Conservation (phyloP, 345 rosid species). For the Eucalyptus cloeziana region DNA sequence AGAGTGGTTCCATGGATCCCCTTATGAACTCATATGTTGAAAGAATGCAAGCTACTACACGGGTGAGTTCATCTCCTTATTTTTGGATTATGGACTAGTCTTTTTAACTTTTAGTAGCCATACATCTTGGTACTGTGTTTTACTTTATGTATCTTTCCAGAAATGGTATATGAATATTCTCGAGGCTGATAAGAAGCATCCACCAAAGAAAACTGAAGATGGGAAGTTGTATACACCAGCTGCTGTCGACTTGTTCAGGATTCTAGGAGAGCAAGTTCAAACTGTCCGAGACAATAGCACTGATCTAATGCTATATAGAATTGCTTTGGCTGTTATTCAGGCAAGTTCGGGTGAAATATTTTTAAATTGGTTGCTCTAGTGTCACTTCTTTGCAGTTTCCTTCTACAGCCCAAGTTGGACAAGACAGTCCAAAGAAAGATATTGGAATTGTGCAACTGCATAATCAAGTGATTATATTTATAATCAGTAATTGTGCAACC, state of each 20-base stretch:
- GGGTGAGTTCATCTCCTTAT: slow-evolving; percentile 25
- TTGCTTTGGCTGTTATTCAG: slow-evolving; percentile 91
- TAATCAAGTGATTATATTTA: background rate
- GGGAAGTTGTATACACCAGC: slow-evolving; percentile 99
- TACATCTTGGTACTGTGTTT: background rate
- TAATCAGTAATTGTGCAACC: background rate
- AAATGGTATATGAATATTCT: slow-evolving; percentile 98
- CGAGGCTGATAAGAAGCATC: slow-evolving; percentile 93
- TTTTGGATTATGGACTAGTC: background rate
- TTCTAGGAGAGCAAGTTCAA: slow-evolving; percentile 98
- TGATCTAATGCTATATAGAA: slow-evolving; percentile 93
- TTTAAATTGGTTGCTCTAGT: background rate
- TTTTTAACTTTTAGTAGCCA: background rate
- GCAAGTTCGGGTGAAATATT: slow-evolving; percentile 21
- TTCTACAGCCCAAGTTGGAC: background rate
- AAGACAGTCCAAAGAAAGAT: background rate
- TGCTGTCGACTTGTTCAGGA: slow-evolving; percentile 98
- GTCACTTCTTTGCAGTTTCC: background rate
- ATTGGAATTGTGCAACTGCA: background rate
- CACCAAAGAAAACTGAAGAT: slow-evolving; percentile 97
- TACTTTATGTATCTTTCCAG: slow-evolving; percentile 20
- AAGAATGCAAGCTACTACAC: slow-evolving; percentile 98
- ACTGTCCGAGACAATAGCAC: slow-evolving; percentile 97
- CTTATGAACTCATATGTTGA: slow-evolving; percentile 96
- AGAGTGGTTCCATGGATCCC: slow-evolving; percentile 99